Evolutionary conservation across 129 eudicot species (phyloP), one percentile per base, ranked within the genome.

Genomic region (Cynara cardunculus): DNA sequence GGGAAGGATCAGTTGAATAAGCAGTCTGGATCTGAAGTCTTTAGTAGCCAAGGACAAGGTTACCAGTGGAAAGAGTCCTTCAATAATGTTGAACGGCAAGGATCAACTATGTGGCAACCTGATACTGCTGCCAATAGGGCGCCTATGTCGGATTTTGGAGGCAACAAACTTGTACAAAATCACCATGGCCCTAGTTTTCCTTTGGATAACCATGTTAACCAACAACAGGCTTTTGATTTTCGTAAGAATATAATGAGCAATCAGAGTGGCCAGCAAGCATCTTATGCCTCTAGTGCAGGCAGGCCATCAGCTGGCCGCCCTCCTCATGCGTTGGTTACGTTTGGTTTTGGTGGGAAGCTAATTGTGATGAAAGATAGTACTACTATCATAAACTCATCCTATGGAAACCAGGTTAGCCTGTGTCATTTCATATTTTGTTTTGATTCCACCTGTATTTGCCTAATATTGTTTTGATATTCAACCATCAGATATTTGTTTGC

Each of bases 261-360:
- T 26, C 89, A 85, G 65, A 82, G 76, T 79, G 86, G 74, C 68
- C 87, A 86, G 46, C 90, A 87, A 59, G 56, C 68, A 75, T 76
- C 92, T 53, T 79, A 84, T 85, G 78, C 82, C 32, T 89, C 91
- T 13, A 66, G 71, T 74, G 77, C 84, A 19, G 97, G 92, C 77
- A 90, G 94, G 76, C 89, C 99, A 65, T 89, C 97, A 59, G 90
- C 88, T 9, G 96, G 90, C 66, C 99, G 93, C 76, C 99, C 99
- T 59, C 88, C 96, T 6, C 97, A 92, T 84, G 94, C 99, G 19
- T 81, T 95, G 81, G 97, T 92, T 76, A 75, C 91, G 70, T 95
- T 95, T 84, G 99, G 99, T 34, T 95, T 95, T 85, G 99, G 99
- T 65, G 99, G 99, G 53, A 95, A 95, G 78, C 91, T 95, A 25